Evolutionary conservation across 2,329 filamentous ascomycete species (phyloP), one percentile per base, ranked within the genome.

Genomic region (Fusarium paranaense): DNA sequence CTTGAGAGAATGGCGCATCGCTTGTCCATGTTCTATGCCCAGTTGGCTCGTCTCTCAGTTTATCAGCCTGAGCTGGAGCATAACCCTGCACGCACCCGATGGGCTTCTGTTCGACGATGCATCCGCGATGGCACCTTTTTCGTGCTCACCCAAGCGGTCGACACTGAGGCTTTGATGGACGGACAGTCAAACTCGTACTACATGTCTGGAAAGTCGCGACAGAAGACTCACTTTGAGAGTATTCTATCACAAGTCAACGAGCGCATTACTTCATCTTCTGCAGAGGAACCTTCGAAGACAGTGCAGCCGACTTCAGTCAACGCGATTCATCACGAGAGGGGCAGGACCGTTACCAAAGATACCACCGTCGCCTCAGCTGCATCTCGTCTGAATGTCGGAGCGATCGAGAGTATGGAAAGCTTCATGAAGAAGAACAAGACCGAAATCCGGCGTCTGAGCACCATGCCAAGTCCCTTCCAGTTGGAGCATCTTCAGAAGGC

Each of bases 1-100:
- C 82, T 89, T 1, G 87, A 90, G 76, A 85, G 87, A 14, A 88
- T 90, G 82, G 86, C 87, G 0, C 85, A 85, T 57, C 81, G 87
- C 0, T 79, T 90, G 0, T 86, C 87, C 38, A 82, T 86, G 6
- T 90, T 88, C 78, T 90, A 89, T 70, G 81, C 83, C 9, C 86
- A 87, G 67, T 81, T 90, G 5, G 82, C 87, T 0, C 83, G 84
- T 16, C 82, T 85, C 70, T 87, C 86, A 0, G 82, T 89, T 9
- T 88, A 89, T 70, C 84, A 84, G 13, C 87, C 87, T 0, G 85
- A 86, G 66, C 81, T 89, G 6, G 88, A 90, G 77, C 82, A 81
- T 25, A 89, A 88, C 72, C 87, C 88, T 0, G 87, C 87, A 0
- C 81, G 88, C 6, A 85, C 87, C 0, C 80, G 88, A 6, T 90